A percentile compares a stretch with the other conserved stretches of the same genome.
These are phyloP conservation scores for Magnusiomyces tetraspermus DNA, from an alignment of 1,139 yeast species.

Conservation along the genomic window DNA sequence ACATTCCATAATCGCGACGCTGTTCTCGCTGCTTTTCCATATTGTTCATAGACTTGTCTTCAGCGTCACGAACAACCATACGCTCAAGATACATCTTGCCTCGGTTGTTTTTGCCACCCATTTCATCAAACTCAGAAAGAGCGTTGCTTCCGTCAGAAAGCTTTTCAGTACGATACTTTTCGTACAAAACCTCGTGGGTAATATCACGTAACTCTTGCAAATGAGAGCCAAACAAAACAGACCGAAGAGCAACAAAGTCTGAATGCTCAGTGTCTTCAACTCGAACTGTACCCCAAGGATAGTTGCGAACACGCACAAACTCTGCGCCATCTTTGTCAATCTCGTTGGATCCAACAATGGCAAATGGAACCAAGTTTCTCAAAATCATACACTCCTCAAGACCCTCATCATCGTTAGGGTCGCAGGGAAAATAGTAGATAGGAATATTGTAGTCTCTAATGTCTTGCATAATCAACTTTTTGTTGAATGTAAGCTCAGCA, in stretches of 20 bases:
- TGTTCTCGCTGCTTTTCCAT: not conserved
- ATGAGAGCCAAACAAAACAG: conserved; percentile 84
- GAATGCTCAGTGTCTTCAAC: conserved; percentile 77
- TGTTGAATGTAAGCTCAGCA: conserved; percentile 60
- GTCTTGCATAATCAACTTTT: conserved; percentile 57
- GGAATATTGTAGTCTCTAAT: conserved; percentile 72
- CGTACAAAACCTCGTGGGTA: conserved; percentile 87
- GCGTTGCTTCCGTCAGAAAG: conserved; percentile 40
- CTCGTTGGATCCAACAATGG: conserved; percentile 56
- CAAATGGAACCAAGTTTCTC: conserved; percentile 74
- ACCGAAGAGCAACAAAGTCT: conserved; percentile 75
- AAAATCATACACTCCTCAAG: conserved; percentile 72
- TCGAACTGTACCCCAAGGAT: conserved; percentile 81
- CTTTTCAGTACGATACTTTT: conserved; percentile 85
- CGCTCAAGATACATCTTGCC: not conserved
- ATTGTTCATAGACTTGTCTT: not conserved
- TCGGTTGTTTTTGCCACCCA: not conserved
- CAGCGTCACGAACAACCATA: not conserved
- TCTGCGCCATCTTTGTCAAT: conserved; percentile 18
- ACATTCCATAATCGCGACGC: not conserved
- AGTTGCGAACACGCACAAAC: conserved; percentile 64
- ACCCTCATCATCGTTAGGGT: conserved; percentile 54
- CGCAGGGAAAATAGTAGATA: conserved; percentile 69
- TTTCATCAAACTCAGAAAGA: not conserved
- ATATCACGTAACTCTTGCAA: conserved; percentile 86